Evolutionary conservation across 2,329 filamentous ascomycete species (phyloP).

Genomic region (Xylariaceae sp.): DNA sequence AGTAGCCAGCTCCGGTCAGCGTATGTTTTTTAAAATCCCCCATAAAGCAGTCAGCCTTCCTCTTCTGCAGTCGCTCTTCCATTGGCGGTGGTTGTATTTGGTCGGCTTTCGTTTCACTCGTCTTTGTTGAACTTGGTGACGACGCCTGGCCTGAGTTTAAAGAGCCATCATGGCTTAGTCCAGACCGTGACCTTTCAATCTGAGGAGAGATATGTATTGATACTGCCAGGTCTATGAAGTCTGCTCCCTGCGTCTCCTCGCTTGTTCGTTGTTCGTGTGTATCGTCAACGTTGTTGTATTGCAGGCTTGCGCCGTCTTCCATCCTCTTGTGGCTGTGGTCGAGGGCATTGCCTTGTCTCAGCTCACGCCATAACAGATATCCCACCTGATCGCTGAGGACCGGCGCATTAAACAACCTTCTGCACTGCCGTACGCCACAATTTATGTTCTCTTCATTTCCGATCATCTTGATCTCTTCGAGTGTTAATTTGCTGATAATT

Average conservation of each 20-base stretch:
- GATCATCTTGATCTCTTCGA: conserved; percentile 34
- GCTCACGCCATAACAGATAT: conserved; percentile 28
- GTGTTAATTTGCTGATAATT: conserved; percentile 17
- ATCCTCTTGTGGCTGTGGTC: conserved; percentile 28
- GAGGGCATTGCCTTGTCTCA: conserved; percentile 27
- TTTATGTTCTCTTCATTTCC: conserved; percentile 27
- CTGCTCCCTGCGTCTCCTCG: no score
- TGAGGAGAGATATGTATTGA: no score
- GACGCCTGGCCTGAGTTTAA: no score
- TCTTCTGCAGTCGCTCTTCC: no score
- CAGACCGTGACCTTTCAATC: no score
- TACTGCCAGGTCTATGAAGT: no score
- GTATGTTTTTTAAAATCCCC: not conserved
- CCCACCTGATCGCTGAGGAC: conserved; percentile 31
- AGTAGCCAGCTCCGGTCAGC: not conserved
- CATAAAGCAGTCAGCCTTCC: no score
- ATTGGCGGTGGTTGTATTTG: no score
- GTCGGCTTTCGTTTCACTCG: no score
- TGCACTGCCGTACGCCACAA: conserved; percentile 24
- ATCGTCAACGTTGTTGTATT: not conserved
- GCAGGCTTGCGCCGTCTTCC: conserved; percentile 7
- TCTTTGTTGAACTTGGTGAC: no score
- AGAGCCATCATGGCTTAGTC: no score
- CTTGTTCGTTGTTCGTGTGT: not conserved
- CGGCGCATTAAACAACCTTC: conserved; percentile 30